Conservation (phyloP, 192 early-diverging fungal species). For the Linnemannia elongata region DNA sequence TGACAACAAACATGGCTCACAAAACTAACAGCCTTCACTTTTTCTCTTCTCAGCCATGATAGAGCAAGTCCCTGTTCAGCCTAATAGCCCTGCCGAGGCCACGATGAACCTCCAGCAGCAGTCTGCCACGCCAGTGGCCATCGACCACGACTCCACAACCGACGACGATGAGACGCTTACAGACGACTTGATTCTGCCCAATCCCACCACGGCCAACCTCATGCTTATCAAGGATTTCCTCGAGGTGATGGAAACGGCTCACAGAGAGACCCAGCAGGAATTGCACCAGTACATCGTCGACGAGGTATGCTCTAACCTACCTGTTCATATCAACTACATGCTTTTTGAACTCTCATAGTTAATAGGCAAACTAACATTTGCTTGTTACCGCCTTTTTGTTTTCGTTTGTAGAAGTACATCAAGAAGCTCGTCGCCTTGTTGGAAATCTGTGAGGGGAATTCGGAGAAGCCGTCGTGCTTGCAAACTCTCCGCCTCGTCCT, state of each 20-base stretch:
- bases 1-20: too few species aligned
- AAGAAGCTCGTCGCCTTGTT: constrained; percentile 75
- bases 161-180: too few species aligned
- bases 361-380: neutral
- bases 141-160: too few species aligned
- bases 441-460: constrained; percentile 83
- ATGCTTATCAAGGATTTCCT: constrained; percentile 78
- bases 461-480: constrained; percentile 78
- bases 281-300: constrained; percentile 68
- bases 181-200: constrained; percentile 59
- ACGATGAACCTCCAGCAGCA: too few species aligned
- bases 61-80: too few species aligned
- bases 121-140: too few species aligned
- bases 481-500: constrained; percentile 62
- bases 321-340: neutral
- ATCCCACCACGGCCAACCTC: constrained; percentile 75
- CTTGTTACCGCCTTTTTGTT: neutral
- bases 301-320: constrained; percentile 50
- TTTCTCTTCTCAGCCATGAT: too few species aligned
- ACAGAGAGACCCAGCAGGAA: constrained; percentile 63
- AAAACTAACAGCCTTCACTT: too few species aligned
- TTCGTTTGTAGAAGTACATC: constrained; percentile 71
- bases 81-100: too few species aligned
- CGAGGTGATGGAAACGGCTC: constrained; percentile 57
- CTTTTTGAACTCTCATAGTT: too few species aligned